These are phyloP conservation scores for Populus deltoides DNA, from an alignment of 345 rosid genomes.

Conservation along the genomic window DNA sequence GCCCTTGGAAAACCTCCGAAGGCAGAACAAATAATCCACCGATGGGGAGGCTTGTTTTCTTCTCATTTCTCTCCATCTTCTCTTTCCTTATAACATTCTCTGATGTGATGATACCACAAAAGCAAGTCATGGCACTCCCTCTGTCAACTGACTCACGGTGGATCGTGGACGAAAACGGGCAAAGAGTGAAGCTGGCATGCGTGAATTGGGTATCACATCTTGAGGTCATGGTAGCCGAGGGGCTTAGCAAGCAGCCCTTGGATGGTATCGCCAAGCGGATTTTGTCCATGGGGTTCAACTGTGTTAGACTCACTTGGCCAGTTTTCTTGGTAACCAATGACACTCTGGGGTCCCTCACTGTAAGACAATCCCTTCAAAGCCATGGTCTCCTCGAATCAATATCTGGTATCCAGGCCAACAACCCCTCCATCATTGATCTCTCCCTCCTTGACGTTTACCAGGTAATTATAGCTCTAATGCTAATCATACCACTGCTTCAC, in stretches of 20 bases:
- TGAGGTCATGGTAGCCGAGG: constrained; percentile 38
- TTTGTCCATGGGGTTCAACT: constrained; percentile 37
- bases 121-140: constrained; percentile 15
- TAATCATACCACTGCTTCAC: not conserved
- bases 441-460: constrained; percentile 72
- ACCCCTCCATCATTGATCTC: constrained; percentile 76
- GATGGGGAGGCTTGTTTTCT: not conserved
- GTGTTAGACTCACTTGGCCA: constrained; percentile 47
- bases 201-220: constrained; percentile 41
- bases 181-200: constrained; percentile 36
- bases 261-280: constrained; percentile 26
- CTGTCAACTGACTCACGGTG: constrained; percentile 32
- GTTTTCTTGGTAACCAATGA: constrained; percentile 32
- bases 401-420: constrained; percentile 64
- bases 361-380: constrained; percentile 49
- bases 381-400: constrained; percentile 62
- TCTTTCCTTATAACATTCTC: not conserved
- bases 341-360: constrained; percentile 23
- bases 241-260: constrained; percentile 39
- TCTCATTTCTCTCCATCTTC: constrained; percentile 1
- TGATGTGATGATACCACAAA: not conserved
- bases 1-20: not conserved
- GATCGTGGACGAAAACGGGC: constrained; percentile 29
- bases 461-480: constrained; percentile 36
- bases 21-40: not conserved